Percentiles rank a stretch among this genome's conserved stretches.
phyloP scores from a whole-genome alignment of 2,329 filamentous ascomycete genomes.

The Sporothrix globosa region DNA sequence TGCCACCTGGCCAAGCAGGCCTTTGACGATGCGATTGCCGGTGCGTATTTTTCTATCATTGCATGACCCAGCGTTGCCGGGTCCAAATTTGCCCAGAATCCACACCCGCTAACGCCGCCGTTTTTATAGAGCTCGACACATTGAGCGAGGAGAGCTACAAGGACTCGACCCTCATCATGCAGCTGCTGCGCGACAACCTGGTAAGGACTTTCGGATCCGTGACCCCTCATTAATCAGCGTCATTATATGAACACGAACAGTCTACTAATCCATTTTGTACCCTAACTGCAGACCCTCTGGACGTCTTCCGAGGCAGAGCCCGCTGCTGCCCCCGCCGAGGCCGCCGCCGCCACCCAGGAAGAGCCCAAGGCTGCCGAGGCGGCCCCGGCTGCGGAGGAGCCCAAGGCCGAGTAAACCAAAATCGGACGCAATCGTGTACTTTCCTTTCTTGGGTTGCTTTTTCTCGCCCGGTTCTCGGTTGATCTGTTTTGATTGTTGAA shows the following conservation, averaged over 20 bases:
- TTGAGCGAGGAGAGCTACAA: slow-evolving; percentile 98
- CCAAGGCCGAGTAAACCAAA: slow-evolving; percentile 65
- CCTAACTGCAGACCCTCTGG: slow-evolving; percentile 71
- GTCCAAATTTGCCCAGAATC: neutral
- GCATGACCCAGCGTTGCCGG: neutral
- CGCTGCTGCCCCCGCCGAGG: slow-evolving; percentile 64
- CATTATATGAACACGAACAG: neutral
- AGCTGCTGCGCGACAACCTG: slow-evolving; percentile 96
- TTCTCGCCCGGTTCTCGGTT: slow-evolving; percentile 48
- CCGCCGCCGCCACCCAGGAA: slow-evolving; percentile 47
- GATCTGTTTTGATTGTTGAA: slow-evolving; percentile 48
- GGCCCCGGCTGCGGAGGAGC: slow-evolving; percentile 53
- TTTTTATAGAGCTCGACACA: slow-evolving; percentile 77
- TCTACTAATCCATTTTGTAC: too few relatives aligned
- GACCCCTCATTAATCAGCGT: neutral
- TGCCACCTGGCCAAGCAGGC: slow-evolving; percentile 97
- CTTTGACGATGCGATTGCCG: slow-evolving; percentile 94
- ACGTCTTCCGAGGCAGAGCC: slow-evolving; percentile 90
- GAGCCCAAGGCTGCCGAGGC: slow-evolving; percentile 31
- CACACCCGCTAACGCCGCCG: neutral
- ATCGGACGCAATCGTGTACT: slow-evolving; percentile 31
- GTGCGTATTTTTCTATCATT: neutral
- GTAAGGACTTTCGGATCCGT: neutral
- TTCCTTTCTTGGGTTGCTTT: slow-evolving; percentile 41
- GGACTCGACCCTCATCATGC: slow-evolving; percentile 99